These are phyloP conservation scores for Citrus cavaleriei DNA, from an alignment of 345 rosid species.

Conservation along the genomic window DNA sequence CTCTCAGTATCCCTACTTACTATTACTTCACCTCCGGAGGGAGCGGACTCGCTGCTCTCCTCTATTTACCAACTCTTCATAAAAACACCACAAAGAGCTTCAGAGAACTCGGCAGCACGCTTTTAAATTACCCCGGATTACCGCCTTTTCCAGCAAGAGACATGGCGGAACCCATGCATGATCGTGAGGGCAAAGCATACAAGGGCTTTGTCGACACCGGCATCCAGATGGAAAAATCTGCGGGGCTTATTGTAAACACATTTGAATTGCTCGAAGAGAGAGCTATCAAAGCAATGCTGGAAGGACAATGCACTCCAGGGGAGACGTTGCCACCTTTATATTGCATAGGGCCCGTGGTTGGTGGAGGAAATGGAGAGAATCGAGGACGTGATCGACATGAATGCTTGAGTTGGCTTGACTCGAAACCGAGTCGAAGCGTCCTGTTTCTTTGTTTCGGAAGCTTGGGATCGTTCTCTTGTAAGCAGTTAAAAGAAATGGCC, in stretches of 20 bases:
- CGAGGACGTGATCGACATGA: neutral
- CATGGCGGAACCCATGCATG: conserved; percentile 3
- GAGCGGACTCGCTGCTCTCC: conserved; percentile 11
- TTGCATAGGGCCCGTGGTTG: conserved; percentile 34
- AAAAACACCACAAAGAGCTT: conserved; percentile 10
- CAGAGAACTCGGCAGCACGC: conserved; percentile 13
- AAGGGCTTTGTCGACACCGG: conserved; percentile 16
- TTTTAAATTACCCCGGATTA: conserved; percentile 20
- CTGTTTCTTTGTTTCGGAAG: conserved; percentile 41
- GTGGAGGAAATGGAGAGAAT: neutral
- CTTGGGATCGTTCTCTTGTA: conserved; percentile 22
- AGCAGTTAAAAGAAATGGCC: conserved; percentile 42
- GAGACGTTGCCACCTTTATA: conserved; percentile 26
- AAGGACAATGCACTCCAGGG: conserved; percentile 26
- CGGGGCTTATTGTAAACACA: conserved; percentile 32
- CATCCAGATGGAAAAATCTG: conserved; percentile 11
- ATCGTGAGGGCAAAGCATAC: conserved; percentile 16
- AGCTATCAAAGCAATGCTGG: conserved; percentile 16
- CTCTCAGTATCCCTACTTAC: conserved; percentile 26
- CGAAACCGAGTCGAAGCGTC: conserved; percentile 31
- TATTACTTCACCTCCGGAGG: conserved; percentile 24
- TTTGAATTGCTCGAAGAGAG: conserved; percentile 29
- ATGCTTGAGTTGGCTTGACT: conserved; percentile 35
- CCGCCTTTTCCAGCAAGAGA: conserved; percentile 20
- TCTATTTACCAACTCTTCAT: conserved; percentile 17